Evolutionary conservation across 2,329 filamentous ascomycete genomes (phyloP), one percentile per base, ranked within the genome.

Genomic region (Cercospora zeae-maydis): DNA sequence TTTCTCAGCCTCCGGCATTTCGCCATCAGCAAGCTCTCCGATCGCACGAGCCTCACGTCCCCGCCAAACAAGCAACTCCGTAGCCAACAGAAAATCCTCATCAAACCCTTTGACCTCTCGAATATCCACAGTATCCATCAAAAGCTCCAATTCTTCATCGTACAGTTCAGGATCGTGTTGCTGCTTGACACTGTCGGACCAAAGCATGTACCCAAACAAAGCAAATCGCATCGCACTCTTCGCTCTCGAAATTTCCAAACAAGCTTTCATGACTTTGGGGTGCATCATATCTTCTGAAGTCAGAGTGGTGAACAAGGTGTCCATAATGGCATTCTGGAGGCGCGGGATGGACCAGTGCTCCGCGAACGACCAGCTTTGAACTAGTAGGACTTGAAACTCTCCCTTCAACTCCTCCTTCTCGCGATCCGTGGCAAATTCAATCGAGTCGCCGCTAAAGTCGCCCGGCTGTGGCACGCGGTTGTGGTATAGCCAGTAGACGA

Each of bases 191-290:
- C 49, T 39, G 52, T 63, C 61, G 27, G 16, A 49, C 55, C 55
- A 59, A 6, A 63, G 51, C 56, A 63, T 59, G 19, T 59, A 39
- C 19, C n/a, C 27, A n/a, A 63, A 11, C 49, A 63, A 39, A 37
- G 61, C 61, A 14, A 30, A 45, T 36, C 61, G 36, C 56, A 59
- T 55, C 1, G 39, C 10, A 53, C 53, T 58, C 13, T 24, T 42
- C 45, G 2, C 16, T 7, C n/a, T 21, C 14, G 42, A 52, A 19
- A 42, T 31, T 36, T n/a, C 6, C 53, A 62, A 39, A 33, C 60
- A 62, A 8, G 13, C 14, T 16, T 31, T 24, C 11, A 58, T 33
- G 10, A 16, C 16, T 1, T 62, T 21, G 6, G 42, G 16, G 27
- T 37, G 36, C 19, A 55, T 34, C n/a, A 14, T 24, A 13, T 42